Evolutionary conservation across 2,329 filamentous ascomycete species (phyloP).

Genomic region (Dactylellina cionopaga): DNA sequence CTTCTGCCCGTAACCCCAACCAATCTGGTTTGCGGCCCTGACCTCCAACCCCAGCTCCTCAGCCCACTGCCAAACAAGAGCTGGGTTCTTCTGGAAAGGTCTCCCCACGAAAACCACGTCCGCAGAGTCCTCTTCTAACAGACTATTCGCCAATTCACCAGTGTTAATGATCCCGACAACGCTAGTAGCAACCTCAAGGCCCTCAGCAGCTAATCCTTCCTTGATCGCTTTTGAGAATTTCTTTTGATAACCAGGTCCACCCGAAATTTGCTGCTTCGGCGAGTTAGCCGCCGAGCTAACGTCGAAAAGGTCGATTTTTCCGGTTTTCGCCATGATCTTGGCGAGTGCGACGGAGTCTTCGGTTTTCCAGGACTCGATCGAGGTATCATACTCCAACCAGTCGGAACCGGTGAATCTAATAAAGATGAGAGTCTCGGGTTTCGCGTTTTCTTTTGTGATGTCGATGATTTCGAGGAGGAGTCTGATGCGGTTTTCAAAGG

Average conservation of each 20-base stretch:
- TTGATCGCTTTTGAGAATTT: constrained; percentile 56
- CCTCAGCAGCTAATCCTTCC: constrained; percentile 54
- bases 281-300: constrained; percentile 73
- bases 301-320: constrained; percentile 81
- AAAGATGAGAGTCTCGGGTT: constrained; percentile 68
- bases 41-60: constrained; percentile 66
- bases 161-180: constrained; percentile 31
- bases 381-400: constrained; percentile 66
- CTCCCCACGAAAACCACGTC: constrained; percentile 67
- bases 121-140: constrained; percentile 64
- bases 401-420: constrained; percentile 72
- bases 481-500: constrained; percentile 73
- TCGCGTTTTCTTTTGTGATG: constrained; percentile 66
- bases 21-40: constrained; percentile 66
- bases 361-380: constrained; percentile 68
- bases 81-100: constrained; percentile 70
- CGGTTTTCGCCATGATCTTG: constrained; percentile 73
- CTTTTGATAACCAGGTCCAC: constrained; percentile 57
- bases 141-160: constrained; percentile 62
- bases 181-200: constrained; percentile 56
- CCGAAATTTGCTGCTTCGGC: constrained; percentile 51
- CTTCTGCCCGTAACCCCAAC: constrained; percentile 65
- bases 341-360: constrained; percentile 74
- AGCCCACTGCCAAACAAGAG: constrained; percentile 68
- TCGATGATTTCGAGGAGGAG: constrained; percentile 68